Evolutionary conservation across 2,329 filamentous ascomycete species (phyloP), one percentile per base, ranked within the genome.

Genomic region (Fusarium sp.): DNA sequence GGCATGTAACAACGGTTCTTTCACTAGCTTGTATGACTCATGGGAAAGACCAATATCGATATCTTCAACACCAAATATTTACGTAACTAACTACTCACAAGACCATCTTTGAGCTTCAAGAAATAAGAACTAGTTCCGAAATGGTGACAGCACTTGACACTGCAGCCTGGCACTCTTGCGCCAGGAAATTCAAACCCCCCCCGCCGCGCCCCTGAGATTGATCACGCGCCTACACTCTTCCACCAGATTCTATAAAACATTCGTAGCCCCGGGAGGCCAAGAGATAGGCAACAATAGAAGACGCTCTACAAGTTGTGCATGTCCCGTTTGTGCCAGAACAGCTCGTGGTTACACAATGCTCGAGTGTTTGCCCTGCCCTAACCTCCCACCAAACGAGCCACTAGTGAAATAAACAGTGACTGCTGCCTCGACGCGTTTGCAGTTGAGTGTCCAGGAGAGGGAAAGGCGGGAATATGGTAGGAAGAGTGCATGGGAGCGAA

Each of bases 361-460:
- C 27, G 18, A 67, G 64, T 67, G 64, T 67, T 42, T 50, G 37
- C 26, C 30, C 13, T 62, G 48, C 38, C 63, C 62, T 61, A 35
- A 27, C 26, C 38, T 44, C 20, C 32, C 37, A 30, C 14, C 20
- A 20, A 40, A 18, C 18, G 23, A 18, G 46, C 20, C 33, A 42
- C 57, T 15, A 26, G 14, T 55, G 23, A 27, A n/a, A 52, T 32
- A 38, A 48, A 66, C 32, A 44, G 30, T n/a, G 18, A n/a, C n/a
- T n/a, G 14, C 17, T 18, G 10, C 23, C 26, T 44, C 11, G 17
- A 62, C 14, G 20, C 5, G 26, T 26, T 11, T 14, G 2, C 4
- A 3, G 2, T 11, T 8, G 17, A 7, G 17, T 20, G 0, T 11
- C 4, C 5, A 2, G 7, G 40, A 14, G 20, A 23, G 3, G 1